A percentile compares a stretch with the other conserved stretches of the same genome.
phyloP scores from a whole-genome alignment of 169 alveolate genomes.

The Cryptosporidium baileyi region DNA sequence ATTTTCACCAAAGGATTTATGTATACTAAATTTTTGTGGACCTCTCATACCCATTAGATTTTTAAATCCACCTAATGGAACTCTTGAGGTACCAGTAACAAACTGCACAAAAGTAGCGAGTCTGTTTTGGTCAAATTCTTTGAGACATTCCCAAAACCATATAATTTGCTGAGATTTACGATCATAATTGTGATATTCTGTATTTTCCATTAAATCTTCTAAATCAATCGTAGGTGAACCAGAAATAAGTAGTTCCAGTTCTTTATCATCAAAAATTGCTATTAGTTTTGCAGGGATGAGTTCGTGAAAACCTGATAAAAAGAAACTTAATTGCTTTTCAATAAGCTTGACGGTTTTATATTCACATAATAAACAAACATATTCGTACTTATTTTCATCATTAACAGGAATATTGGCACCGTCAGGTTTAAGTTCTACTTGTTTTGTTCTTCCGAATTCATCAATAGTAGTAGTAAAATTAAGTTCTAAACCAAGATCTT shows the following conservation, averaged over 20 bases:
- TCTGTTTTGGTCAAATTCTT: slow-evolving; percentile 89
- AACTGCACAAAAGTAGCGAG: slow-evolving; percentile 93
- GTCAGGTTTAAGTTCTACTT: slow-evolving; percentile 92
- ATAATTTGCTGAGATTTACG: slow-evolving; percentile 84
- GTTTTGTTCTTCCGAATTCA: slow-evolving; percentile 92
- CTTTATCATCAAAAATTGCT: slow-evolving; percentile 94
- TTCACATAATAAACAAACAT: slow-evolving; percentile 92
- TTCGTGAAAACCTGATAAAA: slow-evolving; percentile 97
- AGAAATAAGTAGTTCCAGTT: slow-evolving; percentile 93
- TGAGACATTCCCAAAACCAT: slow-evolving; percentile 94
- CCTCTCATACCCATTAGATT: slow-evolving; percentile 98
- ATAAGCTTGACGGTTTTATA: slow-evolving; percentile 93
- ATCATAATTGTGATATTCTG: slow-evolving; percentile 93
- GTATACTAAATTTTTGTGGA: slow-evolving; percentile 94
- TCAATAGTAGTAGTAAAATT: slow-evolving; percentile 90
- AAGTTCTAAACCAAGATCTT: slow-evolving; percentile 87
- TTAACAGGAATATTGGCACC: slow-evolving; percentile 90
- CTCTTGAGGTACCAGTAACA: slow-evolving; percentile 96
- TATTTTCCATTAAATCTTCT: slow-evolving; percentile 92
- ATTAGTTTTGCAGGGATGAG: slow-evolving; percentile 93
- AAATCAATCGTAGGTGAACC: slow-evolving; percentile 99
- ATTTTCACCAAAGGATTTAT: slow-evolving; percentile 88
- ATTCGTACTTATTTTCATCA: slow-evolving; percentile 93
- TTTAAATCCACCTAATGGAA: slow-evolving; percentile 99
- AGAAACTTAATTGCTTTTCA: slow-evolving; percentile 92